Base-by-base conservation (phyloP, 495 filamentous ascomycete species). In the Neurospora africana region DNA sequence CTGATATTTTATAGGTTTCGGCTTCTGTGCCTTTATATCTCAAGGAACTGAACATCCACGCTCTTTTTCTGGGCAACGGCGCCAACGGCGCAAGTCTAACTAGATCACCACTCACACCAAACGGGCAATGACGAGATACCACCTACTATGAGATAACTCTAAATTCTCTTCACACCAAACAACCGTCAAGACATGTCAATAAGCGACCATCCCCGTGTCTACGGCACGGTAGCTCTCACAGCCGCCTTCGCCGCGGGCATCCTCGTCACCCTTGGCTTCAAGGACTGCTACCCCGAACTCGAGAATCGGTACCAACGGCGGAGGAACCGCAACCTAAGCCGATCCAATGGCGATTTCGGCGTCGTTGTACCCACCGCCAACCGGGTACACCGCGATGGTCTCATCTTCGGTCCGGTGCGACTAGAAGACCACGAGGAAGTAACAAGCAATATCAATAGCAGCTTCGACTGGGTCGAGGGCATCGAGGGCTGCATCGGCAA, bases 401-500 rank as follows among this genome's bases (percentile, higher is more conserved):
- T 80, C 53, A 70, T 85, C 33, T 84, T 83, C 71, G 79, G 78
- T 11, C 83, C 84, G 17, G 82, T 87, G 23, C 77, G 78, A 39
- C 85, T 89, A 36, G 86, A 88, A 78, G 87, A 89, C 74, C 86
- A 82, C 73, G 84, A 84, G 11, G 70, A 71, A 13, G 58, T 72
- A 17, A 13, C 23, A 13, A 61, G 30, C 37, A 72, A 33, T 71
- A 73, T 38, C 74, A 73, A 75, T 37, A 74, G 72, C 21, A 75
- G 19, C 70, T 37, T 74, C 76, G 69, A 78, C 73, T 80, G 84
- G 17, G 80, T 81, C 9, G 89, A 92, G 44, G 96, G 95, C 2
- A 91, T 99, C 72, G 93, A 97, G 81, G 93, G 92, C 43, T 92
- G 90, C 76, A 97, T 99, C 76, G 96, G 95, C 69, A 93, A 97